Percentiles rank a stretch among this genome's conserved stretches.
Evolutionary conservation across 305 asterid species (phyloP).

Genomic region (Plantago coronopus): DNA sequence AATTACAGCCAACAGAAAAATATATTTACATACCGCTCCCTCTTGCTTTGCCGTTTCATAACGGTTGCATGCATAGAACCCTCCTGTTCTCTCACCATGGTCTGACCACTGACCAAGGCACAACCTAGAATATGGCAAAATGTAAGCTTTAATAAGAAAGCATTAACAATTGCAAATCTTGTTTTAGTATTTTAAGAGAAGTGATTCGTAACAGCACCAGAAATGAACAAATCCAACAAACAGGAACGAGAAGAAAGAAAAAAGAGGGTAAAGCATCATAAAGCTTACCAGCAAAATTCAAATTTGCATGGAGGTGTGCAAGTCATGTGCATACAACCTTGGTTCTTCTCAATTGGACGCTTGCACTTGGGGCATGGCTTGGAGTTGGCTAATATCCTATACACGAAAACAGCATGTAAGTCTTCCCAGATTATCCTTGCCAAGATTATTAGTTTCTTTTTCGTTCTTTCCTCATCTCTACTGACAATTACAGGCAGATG

Average conservation of each 20-base stretch:
- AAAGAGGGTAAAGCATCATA: neutral
- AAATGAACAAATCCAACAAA: neutral
- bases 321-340: conserved; percentile 36
- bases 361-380: conserved; percentile 42
- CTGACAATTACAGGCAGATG: no score
- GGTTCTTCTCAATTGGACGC: conserved; percentile 35
- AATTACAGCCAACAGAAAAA: conserved; percentile 3
- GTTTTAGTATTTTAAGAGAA: neutral
- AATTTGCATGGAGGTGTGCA: conserved; percentile 27
- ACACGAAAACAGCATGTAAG: neutral
- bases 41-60: conserved; percentile 96
- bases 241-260: neutral
- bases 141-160: neutral
- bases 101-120: conserved; percentile 96
- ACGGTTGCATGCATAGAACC: conserved; percentile 94
- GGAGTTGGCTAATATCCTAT: conserved; percentile 19
- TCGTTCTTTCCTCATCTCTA: no score
- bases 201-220: neutral
- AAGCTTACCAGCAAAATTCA: conserved; percentile 32
- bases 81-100: conserved; percentile 98
- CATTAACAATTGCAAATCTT: conserved; percentile 1
- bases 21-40: conserved; percentile 63
- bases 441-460: no score
- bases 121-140: conserved; percentile 41
- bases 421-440: neutral